Evolutionary conservation across 2,329 filamentous ascomycete species (phyloP).

Genomic region (Stylonectria norvegica): DNA sequence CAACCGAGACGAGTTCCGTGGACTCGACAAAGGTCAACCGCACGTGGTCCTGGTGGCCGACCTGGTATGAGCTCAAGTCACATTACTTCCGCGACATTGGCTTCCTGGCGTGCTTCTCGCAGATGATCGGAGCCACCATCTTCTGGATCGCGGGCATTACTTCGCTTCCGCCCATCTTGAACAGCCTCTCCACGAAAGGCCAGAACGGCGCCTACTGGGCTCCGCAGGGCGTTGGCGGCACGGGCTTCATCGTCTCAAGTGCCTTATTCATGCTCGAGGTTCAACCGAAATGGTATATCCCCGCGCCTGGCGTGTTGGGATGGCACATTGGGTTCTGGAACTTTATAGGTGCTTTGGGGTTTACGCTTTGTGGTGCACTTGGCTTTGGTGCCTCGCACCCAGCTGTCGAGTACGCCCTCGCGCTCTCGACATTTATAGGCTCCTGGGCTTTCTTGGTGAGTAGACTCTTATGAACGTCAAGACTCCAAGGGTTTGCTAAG

Average conservation of each 20-base stretch:
- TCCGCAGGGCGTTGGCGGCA: conserved; percentile 59
- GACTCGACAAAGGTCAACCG: conserved; percentile 11
- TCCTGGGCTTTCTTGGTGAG: conserved; percentile 45
- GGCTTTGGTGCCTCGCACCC: conserved; percentile 44
- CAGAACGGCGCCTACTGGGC: conserved; percentile 56
- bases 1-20: neutral
- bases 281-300: conserved; percentile 60
- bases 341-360: conserved; percentile 59
- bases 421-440: conserved; percentile 48
- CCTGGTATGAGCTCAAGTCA: conserved; percentile 50
- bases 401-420: conserved; percentile 40
- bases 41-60: conserved; percentile 59
- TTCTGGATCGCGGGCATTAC: conserved; percentile 64
- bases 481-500: conserved; percentile 30
- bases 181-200: conserved; percentile 40
- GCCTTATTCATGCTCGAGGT: conserved; percentile 64
- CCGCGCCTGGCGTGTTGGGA: conserved; percentile 53
- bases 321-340: conserved; percentile 70
- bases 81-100: conserved; percentile 62
- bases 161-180: conserved; percentile 54
- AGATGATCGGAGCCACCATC: conserved; percentile 57
- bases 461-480: conserved; percentile 2
- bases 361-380: conserved; percentile 58
- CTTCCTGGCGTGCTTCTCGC: conserved; percentile 56
- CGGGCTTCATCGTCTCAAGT: conserved; percentile 57